phyloP scores from a whole-genome alignment of 768 basidiomycete genomes.

The Calocybe indica region DNA sequence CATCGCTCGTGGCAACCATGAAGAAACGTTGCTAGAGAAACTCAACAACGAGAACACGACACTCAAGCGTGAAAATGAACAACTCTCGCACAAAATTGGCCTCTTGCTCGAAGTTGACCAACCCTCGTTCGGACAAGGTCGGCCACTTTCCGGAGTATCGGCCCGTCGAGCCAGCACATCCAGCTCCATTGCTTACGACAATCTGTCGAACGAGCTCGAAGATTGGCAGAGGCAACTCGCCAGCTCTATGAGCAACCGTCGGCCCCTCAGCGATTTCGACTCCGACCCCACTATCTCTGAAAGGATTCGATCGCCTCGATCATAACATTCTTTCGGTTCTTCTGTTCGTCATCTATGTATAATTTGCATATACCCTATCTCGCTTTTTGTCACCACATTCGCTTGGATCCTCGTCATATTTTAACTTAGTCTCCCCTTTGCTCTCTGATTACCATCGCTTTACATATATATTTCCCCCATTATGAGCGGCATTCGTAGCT shows the following conservation, averaged over 20 bases:
- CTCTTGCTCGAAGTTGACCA: conserved; percentile 85
- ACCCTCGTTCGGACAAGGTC: conserved; percentile 55
- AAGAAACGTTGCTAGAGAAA: conserved; percentile 75
- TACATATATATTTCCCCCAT: conserved; percentile 27
- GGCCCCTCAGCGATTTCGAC: conserved; percentile 70
- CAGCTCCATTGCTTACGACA: conserved; percentile 72
- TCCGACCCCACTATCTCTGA: conserved; percentile 46
- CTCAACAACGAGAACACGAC: conserved; percentile 76
- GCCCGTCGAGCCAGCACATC: conserved; percentile 65
- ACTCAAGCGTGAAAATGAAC: conserved; percentile 81
- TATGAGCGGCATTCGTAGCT: conserved; percentile 22
- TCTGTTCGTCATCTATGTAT: conserved; percentile 27
- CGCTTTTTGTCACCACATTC: conserved; percentile 33
- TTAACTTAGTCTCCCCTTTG: conserved; percentile 26
- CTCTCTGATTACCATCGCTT: conserved; percentile 18
- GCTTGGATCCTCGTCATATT: conserved; percentile 45
- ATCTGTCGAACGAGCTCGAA: conserved; percentile 76
- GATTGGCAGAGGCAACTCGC: conserved; percentile 84
- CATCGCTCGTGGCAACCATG: conserved; percentile 69
- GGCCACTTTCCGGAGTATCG: conserved; percentile 55
- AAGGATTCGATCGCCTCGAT: conserved; percentile 54
- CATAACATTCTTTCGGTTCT: conserved; percentile 28
- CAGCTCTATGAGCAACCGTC: conserved; percentile 69
- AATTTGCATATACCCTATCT: conserved; percentile 42
- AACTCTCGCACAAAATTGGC: conserved; percentile 87